Evolutionary conservation across 2,329 filamentous ascomycete species (phyloP), one percentile per base, ranked within the genome.

Genomic region (Colletotrichum melonis): DNA sequence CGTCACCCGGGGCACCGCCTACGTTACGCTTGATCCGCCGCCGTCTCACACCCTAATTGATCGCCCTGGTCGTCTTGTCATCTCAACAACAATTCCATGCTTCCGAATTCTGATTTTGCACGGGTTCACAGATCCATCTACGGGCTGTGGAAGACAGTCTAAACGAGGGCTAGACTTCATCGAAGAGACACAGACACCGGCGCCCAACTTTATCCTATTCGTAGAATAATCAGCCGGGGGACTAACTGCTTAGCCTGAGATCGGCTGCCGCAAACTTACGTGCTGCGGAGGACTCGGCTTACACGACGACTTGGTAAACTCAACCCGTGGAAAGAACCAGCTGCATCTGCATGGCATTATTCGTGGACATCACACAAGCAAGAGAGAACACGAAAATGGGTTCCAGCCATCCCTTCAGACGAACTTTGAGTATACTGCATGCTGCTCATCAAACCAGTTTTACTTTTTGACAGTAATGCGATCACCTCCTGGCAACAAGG

Each of bases 351-450:
- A 26, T 28, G 35, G 4, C 16, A 16, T 22, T 22, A 22, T 24
- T n/a, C 9, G 24, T 28, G 35, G 46, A 26, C 58, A 62, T 28
- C 63, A 19, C 38, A 19, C 59, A 16, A 63, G 62, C 26, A 28
- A 69, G 24, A 54, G 26, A 55, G 63, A 42, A 62, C 56, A 49
- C 38, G 67, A 56, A 65, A 30, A 35, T 63, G n/a, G 19, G 70
- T 70, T 42, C 52, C 54, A 73, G 46, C 54, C 26, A 55, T 38
- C 64, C 52, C 60, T 75, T 74, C 65, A 59, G 65, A 75, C 30
- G 73, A 75, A 73, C 65, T 22, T 62, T 58, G 42, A 38, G 22
- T 60, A 69, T 49, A 55, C 46, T 35, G 35, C 42, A 54, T 64
- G 32, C 16, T 46, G 59, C 49, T 35, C 62, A 56, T 60, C 30